Percentiles rank a stretch among this genome's conserved stretches.
Conservation (phyloP, 306 rosid species). For the Castanopsis chinensis region DNA sequence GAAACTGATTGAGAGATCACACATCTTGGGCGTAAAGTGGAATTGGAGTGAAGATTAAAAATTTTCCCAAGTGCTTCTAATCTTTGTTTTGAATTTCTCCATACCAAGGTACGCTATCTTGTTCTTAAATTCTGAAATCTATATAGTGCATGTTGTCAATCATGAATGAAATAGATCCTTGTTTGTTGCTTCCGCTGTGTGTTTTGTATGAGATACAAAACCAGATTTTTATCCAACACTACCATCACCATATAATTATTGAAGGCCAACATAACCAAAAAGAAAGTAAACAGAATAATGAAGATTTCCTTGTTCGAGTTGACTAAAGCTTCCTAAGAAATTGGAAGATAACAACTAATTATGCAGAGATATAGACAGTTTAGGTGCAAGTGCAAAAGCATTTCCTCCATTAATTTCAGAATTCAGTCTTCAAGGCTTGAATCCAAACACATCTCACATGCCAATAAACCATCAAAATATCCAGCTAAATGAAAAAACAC, state of each 20-base stretch:
- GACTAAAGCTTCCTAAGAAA: not conserved
- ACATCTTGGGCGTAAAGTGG: no score
- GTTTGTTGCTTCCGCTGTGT: no score
- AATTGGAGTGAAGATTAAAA: no score
- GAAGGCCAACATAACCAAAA: not conserved
- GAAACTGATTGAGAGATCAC: no score
- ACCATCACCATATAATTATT: not conserved
- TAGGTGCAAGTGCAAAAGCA: not conserved
- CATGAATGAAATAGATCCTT: no score
- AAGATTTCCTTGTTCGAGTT: not conserved
- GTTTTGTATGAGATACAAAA: no score
- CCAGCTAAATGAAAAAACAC: not conserved
- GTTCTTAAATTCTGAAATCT: no score
- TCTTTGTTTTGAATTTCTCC: no score
- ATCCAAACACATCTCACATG: not conserved
- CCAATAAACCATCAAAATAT: not conserved
- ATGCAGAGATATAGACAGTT: not conserved
- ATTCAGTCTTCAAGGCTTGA: not conserved
- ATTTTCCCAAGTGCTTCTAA: no score
- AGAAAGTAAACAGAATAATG: not conserved
- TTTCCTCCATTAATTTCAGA: not conserved
- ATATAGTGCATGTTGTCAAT: no score
- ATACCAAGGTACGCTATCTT: no score
- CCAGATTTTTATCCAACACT: no score
- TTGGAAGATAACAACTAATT: not conserved